These are phyloP conservation scores for Nemania abortiva DNA, from an alignment of 2,329 filamentous ascomycete genomes.

Conservation along the genomic window DNA sequence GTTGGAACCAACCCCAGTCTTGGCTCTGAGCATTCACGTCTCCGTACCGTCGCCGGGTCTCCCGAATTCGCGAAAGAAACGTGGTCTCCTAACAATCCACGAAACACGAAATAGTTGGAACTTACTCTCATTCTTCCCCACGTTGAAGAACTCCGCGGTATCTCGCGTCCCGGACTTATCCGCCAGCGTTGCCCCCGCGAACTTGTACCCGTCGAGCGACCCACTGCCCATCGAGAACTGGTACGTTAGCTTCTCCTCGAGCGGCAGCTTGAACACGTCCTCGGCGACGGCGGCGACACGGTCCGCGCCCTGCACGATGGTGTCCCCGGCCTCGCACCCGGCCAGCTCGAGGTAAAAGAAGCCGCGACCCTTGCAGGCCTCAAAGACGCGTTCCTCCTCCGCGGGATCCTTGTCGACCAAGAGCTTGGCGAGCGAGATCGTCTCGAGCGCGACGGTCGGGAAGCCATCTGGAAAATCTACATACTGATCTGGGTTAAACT, in stretches of 20 bases:
- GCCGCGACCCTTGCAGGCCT: slow-evolving; percentile 47
- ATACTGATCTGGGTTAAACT: slow-evolving; percentile 47
- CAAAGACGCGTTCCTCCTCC: slow-evolving; percentile 47
- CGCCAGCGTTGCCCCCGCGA: slow-evolving; percentile 47
- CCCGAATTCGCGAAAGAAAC: background rate
- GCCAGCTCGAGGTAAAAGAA: slow-evolving; percentile 52
- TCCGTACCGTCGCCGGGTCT: background rate
- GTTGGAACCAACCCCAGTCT: background rate
- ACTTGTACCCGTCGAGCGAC: slow-evolving; percentile 52
- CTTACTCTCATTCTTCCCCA: slow-evolving; percentile 51
- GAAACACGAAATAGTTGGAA: background rate
- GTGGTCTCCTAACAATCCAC: background rate
- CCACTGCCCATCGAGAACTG: slow-evolving; percentile 33
- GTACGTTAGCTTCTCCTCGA: slow-evolving; percentile 48
- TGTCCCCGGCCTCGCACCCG: slow-evolving; percentile 42
- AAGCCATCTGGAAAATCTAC: slow-evolving; percentile 48
- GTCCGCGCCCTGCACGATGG: slow-evolving; percentile 41
- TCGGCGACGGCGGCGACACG: slow-evolving; percentile 44
- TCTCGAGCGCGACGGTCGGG: slow-evolving; percentile 47
- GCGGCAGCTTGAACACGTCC: slow-evolving; percentile 47
- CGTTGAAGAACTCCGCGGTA: slow-evolving; percentile 53
- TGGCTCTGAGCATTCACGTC: background rate
- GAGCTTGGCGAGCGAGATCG: slow-evolving; percentile 48
- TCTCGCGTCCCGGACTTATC: slow-evolving; percentile 48
- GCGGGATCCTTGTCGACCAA: slow-evolving; percentile 36